These are phyloP conservation scores for Pelargonium myrrhifolium DNA, from an alignment of 441 rosid genomes.

Conservation along the genomic window DNA sequence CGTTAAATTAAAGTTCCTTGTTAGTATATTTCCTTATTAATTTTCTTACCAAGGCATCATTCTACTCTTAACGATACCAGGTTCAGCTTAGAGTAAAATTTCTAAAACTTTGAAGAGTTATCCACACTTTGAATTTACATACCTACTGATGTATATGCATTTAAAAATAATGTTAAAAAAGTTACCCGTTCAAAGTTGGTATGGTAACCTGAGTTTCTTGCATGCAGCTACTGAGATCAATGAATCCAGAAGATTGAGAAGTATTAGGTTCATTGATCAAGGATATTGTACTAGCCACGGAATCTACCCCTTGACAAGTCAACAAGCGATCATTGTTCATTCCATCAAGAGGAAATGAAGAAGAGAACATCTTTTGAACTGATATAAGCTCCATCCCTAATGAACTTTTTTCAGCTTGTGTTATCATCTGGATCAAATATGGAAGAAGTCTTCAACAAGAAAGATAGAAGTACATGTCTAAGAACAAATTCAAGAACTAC, in stretches of 20 bases:
- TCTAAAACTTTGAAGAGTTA: too few species aligned
- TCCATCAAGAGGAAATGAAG: conserved; percentile 36
- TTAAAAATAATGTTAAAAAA: conserved; percentile 12
- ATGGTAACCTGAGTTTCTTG: conserved; percentile 60
- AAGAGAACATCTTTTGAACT: conserved; percentile 55
- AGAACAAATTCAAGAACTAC: background rate
- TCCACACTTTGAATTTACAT: background rate
- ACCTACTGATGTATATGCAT: background rate
- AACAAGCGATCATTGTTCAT: conserved; percentile 20
- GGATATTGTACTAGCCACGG: conserved; percentile 16
- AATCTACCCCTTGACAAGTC: conserved; percentile 20
- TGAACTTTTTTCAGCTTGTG: conserved; percentile 37
- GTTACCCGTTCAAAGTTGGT: conserved; percentile 87
- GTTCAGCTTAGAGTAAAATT: too few species aligned
- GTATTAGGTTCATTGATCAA: conserved; percentile 23
- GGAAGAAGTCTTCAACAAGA: conserved; percentile 8
- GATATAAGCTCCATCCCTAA: conserved; percentile 46
- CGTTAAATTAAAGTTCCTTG: too few species aligned
- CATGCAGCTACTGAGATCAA: conserved; percentile 77
- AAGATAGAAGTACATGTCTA: conserved; percentile 9
- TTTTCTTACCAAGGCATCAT: too few species aligned
- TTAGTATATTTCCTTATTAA: too few species aligned
- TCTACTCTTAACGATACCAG: too few species aligned
- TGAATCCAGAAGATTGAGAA: conserved; percentile 38
- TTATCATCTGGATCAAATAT: conserved; percentile 50